These are phyloP conservation scores for Ustilago loliicola DNA, from an alignment of 1,284 basidiomycete species.

Conservation along the genomic window DNA sequence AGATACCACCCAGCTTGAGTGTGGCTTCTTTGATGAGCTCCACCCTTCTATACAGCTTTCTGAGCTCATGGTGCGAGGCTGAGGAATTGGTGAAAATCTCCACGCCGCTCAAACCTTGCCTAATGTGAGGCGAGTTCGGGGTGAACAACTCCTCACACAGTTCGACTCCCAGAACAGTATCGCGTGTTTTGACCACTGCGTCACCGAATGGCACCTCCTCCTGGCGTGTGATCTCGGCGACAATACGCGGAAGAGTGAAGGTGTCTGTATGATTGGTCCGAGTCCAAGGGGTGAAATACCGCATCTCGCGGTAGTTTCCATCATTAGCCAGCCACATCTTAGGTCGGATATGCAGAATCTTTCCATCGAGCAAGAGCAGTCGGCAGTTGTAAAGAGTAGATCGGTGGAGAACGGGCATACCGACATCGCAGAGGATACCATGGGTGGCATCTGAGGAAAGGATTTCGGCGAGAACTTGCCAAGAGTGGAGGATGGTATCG, in stretches of 20 bases:
- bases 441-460: slow-evolving; percentile 56
- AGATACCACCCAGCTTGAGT: slow-evolving; percentile 94
- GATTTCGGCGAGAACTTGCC: slow-evolving; percentile 67
- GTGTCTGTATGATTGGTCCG: slow-evolving; percentile 89
- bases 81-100: slow-evolving; percentile 99
- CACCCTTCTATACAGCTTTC: slow-evolving; percentile 90
- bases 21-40: slow-evolving; percentile 98
- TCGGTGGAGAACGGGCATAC: slow-evolving; percentile 87
- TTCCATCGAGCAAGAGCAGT: slow-evolving; percentile 84
- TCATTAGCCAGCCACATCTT: slow-evolving; percentile 99
- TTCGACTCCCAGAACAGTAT: slow-evolving; percentile 95
- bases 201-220: slow-evolving; percentile 96
- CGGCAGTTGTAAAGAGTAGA: slow-evolving; percentile 98
- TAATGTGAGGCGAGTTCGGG: slow-evolving; percentile 92
- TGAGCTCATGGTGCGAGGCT: slow-evolving; percentile 95
- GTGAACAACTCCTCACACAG: slow-evolving; percentile 98
- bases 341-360: slow-evolving; percentile 92
- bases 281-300: slow-evolving; percentile 96
- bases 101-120: slow-evolving; percentile 96
- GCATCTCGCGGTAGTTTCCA: slow-evolving; percentile 95
- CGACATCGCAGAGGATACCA: slow-evolving; percentile 68
- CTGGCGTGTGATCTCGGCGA: slow-evolving; percentile 89
- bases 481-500: slow-evolving; percentile 66
- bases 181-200: slow-evolving; percentile 89
- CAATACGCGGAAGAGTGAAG: slow-evolving; percentile 87